Percentiles rank a stretch among this genome's conserved stretches.
These are phyloP conservation scores for Aurantiochytrium sp. DNA, from an alignment of 108 stramenopile species.

Conservation along the genomic window DNA sequence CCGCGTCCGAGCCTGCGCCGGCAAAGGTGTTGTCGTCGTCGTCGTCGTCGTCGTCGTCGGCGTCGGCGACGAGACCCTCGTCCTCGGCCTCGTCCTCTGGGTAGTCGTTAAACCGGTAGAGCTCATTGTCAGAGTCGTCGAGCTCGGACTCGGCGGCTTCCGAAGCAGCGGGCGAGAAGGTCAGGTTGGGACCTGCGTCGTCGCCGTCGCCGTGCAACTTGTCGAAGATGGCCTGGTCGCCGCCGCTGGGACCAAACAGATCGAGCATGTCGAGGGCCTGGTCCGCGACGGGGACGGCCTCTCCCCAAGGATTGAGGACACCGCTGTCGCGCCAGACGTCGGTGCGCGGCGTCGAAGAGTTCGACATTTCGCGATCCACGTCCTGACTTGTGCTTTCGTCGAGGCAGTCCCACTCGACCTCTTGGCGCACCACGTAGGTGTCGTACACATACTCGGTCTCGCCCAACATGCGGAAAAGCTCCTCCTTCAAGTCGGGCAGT, in stretches of 20 bases:
- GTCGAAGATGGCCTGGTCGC: background rate
- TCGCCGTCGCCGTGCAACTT: background rate
- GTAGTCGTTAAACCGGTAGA: background rate
- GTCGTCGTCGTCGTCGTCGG: background rate
- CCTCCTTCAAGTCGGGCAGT: background rate
- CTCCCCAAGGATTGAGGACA: background rate
- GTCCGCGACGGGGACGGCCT: background rate
- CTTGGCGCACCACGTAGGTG: conserved; percentile 1
- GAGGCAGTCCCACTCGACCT: background rate
- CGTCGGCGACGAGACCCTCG: background rate
- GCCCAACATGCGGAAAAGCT: background rate
- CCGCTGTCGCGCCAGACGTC: background rate
- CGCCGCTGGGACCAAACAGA: background rate
- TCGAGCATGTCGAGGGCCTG: background rate
- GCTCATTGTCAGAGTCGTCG: background rate
- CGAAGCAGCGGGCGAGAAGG: background rate
- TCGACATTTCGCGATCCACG: background rate
- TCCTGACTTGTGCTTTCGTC: background rate
- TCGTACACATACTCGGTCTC: background rate
- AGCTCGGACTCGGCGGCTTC: background rate
- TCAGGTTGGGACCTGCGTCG: background rate
- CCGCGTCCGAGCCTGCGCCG: too few relatives aligned
- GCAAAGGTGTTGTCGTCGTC: background rate
- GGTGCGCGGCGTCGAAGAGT: background rate
- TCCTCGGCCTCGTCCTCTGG: background rate